Evolutionary conservation across 148 eudicot species (phyloP).

Genomic region (Pharnaceum exiguum): DNA sequence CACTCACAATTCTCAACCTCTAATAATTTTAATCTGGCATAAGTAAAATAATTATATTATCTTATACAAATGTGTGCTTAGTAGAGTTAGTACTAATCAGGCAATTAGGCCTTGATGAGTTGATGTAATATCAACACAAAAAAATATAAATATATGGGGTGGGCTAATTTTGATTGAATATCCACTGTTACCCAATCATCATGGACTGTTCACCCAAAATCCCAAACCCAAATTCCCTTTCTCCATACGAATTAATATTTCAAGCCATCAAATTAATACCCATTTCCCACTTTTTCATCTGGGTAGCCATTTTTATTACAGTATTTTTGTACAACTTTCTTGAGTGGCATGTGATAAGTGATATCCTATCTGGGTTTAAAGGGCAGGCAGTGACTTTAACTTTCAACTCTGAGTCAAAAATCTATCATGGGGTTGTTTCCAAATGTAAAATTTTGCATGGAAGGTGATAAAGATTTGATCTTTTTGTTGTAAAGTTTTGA

Average conservation of each 20-base stretch:
- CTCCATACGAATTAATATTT: constrained; percentile 44
- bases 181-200: not conserved
- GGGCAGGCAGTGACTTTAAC: constrained; percentile 49
- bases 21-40: too few species aligned
- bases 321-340: constrained; percentile 56
- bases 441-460: constrained; percentile 76
- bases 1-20: too few species aligned
- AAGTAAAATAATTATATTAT: too few species aligned
- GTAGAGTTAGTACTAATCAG: too few species aligned
- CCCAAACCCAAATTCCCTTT: constrained; percentile 7
- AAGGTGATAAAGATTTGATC: constrained; percentile 36
- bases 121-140: too few species aligned
- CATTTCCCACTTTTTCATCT: constrained; percentile 43
- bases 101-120: too few species aligned
- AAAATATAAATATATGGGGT: too few species aligned
- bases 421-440: constrained; percentile 65
- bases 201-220: constrained; percentile 13
- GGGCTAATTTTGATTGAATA: too few species aligned
- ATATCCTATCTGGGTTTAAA: constrained; percentile 57
- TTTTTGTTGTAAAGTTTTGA: not conserved
- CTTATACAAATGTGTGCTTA: too few species aligned
- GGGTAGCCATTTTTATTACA: constrained; percentile 12
- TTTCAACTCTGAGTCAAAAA: constrained; percentile 47
- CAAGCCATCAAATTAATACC: constrained; percentile 43
- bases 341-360: constrained; percentile 67